Conservation (phyloP, 257 asterid species). For the Petrea volubilis region DNA sequence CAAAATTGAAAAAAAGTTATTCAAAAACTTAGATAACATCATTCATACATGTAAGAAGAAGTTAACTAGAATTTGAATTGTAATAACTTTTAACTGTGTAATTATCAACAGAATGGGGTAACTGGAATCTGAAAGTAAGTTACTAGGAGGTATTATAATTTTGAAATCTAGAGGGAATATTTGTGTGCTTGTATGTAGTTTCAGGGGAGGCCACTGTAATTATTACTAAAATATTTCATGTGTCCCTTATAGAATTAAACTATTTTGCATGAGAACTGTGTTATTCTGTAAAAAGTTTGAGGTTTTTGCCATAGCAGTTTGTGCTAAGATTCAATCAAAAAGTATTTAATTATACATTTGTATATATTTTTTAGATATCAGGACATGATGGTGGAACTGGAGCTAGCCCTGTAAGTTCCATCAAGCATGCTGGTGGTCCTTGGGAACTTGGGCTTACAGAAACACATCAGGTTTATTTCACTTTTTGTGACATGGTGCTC, state of each 20-base stretch:
- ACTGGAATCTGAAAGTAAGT: no score
- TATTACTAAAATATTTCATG: not conserved
- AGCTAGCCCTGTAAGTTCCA: conserved; percentile 98
- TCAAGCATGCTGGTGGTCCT: conserved; percentile 99
- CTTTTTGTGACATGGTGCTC: not conserved
- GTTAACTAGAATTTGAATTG: no score
- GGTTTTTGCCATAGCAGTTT: not conserved
- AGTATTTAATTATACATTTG: conserved; percentile 17
- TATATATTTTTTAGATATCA: conserved; percentile 63
- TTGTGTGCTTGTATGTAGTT: no score
- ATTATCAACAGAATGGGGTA: no score
- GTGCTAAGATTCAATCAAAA: not conserved
- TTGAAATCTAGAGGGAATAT: no score
- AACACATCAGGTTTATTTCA: conserved; percentile 80
- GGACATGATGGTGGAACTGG: conserved; percentile 99
- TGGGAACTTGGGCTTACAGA: conserved; percentile 99
- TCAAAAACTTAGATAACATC: no score
- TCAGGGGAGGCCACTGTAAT: no score
- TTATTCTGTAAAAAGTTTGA: not conserved
- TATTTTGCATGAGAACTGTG: not conserved
- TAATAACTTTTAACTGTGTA: no score
- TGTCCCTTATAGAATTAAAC: not conserved
- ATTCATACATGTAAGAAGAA: no score
- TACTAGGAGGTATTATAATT: no score
- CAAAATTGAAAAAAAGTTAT: no score